Percentiles rank a stretch among this genome's conserved stretches.
Conservation (phyloP, 371 early-diverging fungal species). For the Polyrhizophydium stewartii region DNA sequence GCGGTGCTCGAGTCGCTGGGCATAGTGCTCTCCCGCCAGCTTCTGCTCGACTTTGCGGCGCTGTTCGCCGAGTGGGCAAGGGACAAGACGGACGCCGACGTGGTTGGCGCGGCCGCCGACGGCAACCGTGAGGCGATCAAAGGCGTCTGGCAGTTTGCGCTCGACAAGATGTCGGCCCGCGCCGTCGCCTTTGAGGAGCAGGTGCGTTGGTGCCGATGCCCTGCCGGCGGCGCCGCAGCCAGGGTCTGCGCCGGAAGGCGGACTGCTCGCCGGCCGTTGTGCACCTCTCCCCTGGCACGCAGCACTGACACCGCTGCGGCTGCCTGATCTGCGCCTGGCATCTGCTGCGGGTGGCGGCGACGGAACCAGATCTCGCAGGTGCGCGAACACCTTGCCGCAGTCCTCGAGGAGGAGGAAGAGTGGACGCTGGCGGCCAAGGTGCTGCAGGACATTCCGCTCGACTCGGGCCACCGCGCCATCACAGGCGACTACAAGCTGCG, state of each 20-base stretch:
- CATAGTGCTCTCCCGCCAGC: slow-evolving; percentile 69
- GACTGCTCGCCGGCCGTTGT: too few species aligned
- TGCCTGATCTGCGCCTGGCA: too few species aligned
- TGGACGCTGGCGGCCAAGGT: slow-evolving; percentile 75
- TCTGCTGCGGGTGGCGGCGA: too few species aligned
- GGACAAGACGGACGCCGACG: slow-evolving; percentile 15
- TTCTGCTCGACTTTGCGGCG: slow-evolving; percentile 58
- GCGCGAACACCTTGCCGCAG: slow-evolving; percentile 66
- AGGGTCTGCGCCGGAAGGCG: too few species aligned
- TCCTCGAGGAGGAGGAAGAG: slow-evolving; percentile 71
- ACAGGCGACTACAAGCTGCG: slow-evolving; percentile 73
- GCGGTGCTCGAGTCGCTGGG: slow-evolving; percentile 70
- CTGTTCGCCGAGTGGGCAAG: slow-evolving; percentile 15
- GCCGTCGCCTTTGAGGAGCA: slow-evolving; percentile 87
- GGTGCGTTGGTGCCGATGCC: slow-evolving; percentile 47
- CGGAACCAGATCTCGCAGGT: slow-evolving; percentile 58
- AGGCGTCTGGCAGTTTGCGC: slow-evolving; percentile 20
- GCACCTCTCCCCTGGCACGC: too few species aligned
- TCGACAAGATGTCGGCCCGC: slow-evolving; percentile 32
- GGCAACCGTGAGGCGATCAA: slow-evolving; percentile 7
- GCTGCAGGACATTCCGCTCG: slow-evolving; percentile 78
- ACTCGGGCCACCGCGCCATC: slow-evolving; percentile 77
- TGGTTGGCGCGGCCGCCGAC: slow-evolving; percentile 33
- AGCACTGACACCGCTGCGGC: too few species aligned
- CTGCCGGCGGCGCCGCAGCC: too few species aligned